Evolutionary conservation across 1,139 yeast species (phyloP), one percentile per base, ranked within the genome.

Genomic region (Hyphopichia fennica): DNA sequence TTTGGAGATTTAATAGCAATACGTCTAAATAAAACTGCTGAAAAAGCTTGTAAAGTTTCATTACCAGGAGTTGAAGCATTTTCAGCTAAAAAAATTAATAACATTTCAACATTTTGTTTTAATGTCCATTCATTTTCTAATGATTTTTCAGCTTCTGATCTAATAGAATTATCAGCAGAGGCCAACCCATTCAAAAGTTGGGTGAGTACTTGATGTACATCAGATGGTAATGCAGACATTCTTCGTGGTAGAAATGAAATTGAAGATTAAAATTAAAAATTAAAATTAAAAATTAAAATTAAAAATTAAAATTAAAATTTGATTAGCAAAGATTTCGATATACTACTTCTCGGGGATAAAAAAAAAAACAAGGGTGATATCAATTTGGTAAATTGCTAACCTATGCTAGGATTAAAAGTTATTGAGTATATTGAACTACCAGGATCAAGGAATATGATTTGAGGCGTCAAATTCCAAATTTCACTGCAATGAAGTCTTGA

Each of bases 1-100:
- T 77, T 78, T 4, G 95, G 91, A 1, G 89, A 79, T 55, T 87
- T 85, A 44, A 87, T 79, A 14, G 96, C 90, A 48, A 89, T 79
- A 56, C 97, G 81, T 64, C 99, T 79, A 60, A 93, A 88, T 48
- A 93, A 68, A 27, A 93, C 96, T 2, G 98, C 96, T 15, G 91
- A 72, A 59, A 88, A 87, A 0, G 90, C 77, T 47, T 79, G 67
- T 35, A 75, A 67, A 20, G 74, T 69, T 40, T 81, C 85, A 44
- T 71, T 70, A 3, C 75, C 71, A 13, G 90, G 85, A 13, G 64
- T 62, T 16, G 82, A 73, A 1, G 96, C 83, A 56, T 86, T 95
- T 57, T 87, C 89, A 2, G 96, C 93, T 42, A 93, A 75, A 49
- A 89, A 95, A 1, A 84, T 73, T 47, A 93, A 72, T 41, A 93